Evolutionary conservation across 2,329 filamentous ascomycete species (phyloP), one percentile per base, ranked within the genome.

Genomic region (Penicillium sp.): DNA sequence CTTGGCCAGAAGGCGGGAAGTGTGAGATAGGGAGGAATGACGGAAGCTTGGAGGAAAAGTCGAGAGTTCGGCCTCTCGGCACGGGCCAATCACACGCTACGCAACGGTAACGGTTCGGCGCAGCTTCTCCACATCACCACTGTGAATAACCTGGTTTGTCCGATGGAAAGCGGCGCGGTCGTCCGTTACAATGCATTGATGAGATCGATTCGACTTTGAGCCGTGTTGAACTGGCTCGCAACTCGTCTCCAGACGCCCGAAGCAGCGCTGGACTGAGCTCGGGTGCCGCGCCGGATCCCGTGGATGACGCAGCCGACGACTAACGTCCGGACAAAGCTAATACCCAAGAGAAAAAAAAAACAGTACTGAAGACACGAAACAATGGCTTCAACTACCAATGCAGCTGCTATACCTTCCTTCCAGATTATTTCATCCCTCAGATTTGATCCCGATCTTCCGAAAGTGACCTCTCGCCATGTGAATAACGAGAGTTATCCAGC

Each of bases 351-450:
- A 22, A 38, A 35, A 56, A 57, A 52, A 63, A 16, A 22, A 38
- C 25, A 14, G 10, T 14, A 56, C 57, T 52, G 48, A 42, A n/a
- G 13, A 14, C 25, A 26, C 14, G 19, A 49, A 16, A 58, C 55
- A 43, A 71, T 69, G 65, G 48, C 66, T 48, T 62, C 61, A 14
- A 51, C 10, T 40, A 42, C 45, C 13, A 38, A 22, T 6, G 11
- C 55, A 26, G 49, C 46, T n/a, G 7, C 54, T 25, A 35, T 6
- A 38, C 52, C 53, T 33, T 59, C 58, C 2, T 90, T 92, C 66
- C 78, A 83, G 52, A 78, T 93, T 35, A 89, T 91, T 71, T 89
- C 88, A 2, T 89, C 90, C 0, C 80, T 93, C 59, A 88, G 91
- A 57, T 92, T 89, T 73, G 91, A 94, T 66, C 82, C 84, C 16